Evolutionary conservation across 805 yeast genomes (phyloP), one percentile per base, ranked within the genome.

Genomic region (Ogataea haglerorum): DNA sequence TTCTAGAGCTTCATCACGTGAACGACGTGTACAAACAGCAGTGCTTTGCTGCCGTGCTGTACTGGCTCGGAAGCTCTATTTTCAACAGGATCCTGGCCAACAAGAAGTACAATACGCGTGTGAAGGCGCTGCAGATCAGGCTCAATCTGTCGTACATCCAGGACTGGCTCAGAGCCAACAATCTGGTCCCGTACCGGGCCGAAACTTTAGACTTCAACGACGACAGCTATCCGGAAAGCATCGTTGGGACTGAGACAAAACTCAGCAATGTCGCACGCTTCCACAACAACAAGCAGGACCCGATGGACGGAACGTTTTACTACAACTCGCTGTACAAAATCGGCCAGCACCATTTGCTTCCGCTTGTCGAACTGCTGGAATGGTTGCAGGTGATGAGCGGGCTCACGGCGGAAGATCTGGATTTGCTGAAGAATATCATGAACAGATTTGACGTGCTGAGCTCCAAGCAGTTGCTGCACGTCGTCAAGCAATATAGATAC

Each of bases 321-420:
- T 85, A 84, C 58, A 76, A 75, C 37, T 69, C 87, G 1, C 68
- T 87, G 36, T 78, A 70, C 53, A 74, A 75, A 37, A 74, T 88
- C 15, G 82, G 93, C 0, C 78, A 76, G 28, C 64, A 67, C 16
- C 88, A 85, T 49, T 67, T 90, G 37, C 76, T 75, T 44, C 89
- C 96, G 0, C 69, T 85, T 0, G 75, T 83, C 38, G 90, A 91
- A 60, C 62, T 91, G 21, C 66, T 91, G 40, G 96, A 91, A 60
- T 91, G 95, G 91, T 65, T 90, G 36, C 98, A 90, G 60, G 84
- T 91, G 30, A 77, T 88, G 60, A 77, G 95, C 0, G 77, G 84
- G 10, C 65, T 90, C 32, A 35, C 42, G 2, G 38, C 37, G 7
- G 59, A 57, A 18, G 73, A 73, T 13, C 80, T 80, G 42, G 89